Base-by-base conservation (phyloP, 225 moss, liverwort and hornwort species). In the Rhytidiadelphus loreus region DNA sequence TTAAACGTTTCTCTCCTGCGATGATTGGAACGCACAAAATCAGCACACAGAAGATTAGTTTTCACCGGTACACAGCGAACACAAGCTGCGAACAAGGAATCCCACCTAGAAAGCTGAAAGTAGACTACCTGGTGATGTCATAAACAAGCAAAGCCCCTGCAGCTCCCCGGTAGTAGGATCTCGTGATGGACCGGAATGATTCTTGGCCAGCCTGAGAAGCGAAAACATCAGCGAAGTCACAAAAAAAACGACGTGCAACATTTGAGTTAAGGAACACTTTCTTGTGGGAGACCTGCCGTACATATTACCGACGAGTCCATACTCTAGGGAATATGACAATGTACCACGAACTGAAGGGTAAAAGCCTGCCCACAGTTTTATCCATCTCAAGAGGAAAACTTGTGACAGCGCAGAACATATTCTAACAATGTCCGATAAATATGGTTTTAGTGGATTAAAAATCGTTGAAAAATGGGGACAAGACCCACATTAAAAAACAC, bases 121-220 rank as follows among this genome's bases (percentile, higher is more conserved):
- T 16, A 10, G 55, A 55, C 55, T 77, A 97, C 96, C 96, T 96
- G 78, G 96, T 97, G 80, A 97, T 96, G 88, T 97, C 96, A 66
- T 97, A 97, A 16, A 97, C 96, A 87, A 97, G 93, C 60, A 97
- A 91, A 43, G 97, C 97, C 58, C 97, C 97, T 32, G 96, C 95
- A 84, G 96, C 96, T 89, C 96, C 96, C 85, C 96, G 92, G 89
- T 97, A 97, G 81, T 97, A 97, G 6, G 96, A 97, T 88, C 97
- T 96, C 81, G 96, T 96, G 86, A 97, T 97, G 62, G 96, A 97
- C 48, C 95, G 93, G 89, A 97, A 97, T 35, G 97, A 96, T 78
- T 97, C 97, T 92, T 96, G 96, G 71, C 96, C 97, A 89, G 95
- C 97, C 96, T 97, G 92, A 60, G 70, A 28, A 87, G 59, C 35